phyloP scores from a whole-genome alignment of 202 grass and related monocot genomes.

The Bolboschoenoplectus hybrid region DNA sequence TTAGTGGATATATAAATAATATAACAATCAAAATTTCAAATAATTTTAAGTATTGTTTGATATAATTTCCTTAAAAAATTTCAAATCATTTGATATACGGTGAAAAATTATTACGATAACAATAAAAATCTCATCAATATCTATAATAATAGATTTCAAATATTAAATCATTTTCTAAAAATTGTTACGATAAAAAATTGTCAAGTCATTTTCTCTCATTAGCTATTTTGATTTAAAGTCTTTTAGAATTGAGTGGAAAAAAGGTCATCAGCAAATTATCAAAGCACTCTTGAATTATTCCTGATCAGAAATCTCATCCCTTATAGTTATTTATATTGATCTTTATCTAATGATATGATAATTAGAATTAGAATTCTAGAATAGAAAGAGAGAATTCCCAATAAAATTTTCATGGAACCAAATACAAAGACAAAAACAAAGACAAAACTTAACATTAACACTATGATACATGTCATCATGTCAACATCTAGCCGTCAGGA shows the following conservation, averaged over 20 bases:
- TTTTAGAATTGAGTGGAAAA: neutral
- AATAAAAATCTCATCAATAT: too few species aligned
- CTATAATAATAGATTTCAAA: neutral
- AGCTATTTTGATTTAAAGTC: too few species aligned
- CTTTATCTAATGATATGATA: too few species aligned
- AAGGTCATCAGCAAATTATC: neutral
- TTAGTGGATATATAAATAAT: too few species aligned
- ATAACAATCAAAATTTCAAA: too few species aligned
- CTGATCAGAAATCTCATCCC: neutral
- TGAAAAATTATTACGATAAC: too few species aligned
- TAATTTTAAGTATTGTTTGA: too few species aligned
- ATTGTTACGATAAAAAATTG: neutral
- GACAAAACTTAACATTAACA: neutral
- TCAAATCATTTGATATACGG: too few species aligned
- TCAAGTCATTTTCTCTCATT: neutral
- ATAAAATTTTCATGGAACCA: neutral
- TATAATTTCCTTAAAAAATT: too few species aligned
- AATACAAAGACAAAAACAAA: neutral
- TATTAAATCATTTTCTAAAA: neutral
- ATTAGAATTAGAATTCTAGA: neutral
- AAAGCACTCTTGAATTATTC: neutral
- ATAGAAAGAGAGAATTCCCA: neutral
- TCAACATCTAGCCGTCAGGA: neutral
- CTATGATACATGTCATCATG: neutral
- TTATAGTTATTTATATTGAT: too few species aligned